phyloP scores from a whole-genome alignment of 805 yeast genomes.

The Priceomyces melissophilus region DNA sequence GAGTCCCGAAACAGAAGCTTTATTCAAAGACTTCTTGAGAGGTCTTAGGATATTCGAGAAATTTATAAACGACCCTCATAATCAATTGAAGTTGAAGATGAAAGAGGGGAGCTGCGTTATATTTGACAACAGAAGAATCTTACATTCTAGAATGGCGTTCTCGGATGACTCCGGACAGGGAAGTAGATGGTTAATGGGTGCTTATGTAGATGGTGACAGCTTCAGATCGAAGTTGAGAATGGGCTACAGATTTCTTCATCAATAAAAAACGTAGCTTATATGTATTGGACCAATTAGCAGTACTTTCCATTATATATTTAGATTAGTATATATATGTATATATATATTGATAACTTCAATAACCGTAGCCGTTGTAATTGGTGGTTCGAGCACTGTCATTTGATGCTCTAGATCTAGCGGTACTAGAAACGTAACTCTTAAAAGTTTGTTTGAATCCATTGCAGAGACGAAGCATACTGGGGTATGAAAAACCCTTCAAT shows the following conservation, averaged over 20 bases:
- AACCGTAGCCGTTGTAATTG: constrained; percentile 23
- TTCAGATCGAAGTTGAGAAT: constrained; percentile 57
- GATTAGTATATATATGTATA: not conserved
- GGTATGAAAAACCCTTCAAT: constrained; percentile 75
- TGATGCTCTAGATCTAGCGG: constrained; percentile 14
- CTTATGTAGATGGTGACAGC: constrained; percentile 70
- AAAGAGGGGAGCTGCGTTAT: constrained; percentile 61
- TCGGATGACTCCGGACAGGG: constrained; percentile 40
- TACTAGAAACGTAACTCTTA: constrained; percentile 29
- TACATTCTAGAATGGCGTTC: constrained; percentile 57
- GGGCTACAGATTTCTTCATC: constrained; percentile 7
- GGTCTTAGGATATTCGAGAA: constrained; percentile 63
- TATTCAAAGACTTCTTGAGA: constrained; percentile 53
- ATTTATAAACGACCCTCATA: constrained; percentile 47
- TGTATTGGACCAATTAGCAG: not conserved
- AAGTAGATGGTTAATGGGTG: constrained; percentile 71
- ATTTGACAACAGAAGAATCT: constrained; percentile 66
- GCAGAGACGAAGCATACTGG: constrained; percentile 84
- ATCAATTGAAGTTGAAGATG: constrained; percentile 53
- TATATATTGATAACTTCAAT: constrained; percentile 8
- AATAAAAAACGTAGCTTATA: not conserved
- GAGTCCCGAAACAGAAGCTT: constrained; percentile 16
- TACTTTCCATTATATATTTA: not conserved
- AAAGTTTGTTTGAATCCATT: constrained; percentile 86
- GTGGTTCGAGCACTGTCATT: constrained; percentile 14